Evolutionary conservation across 441 rosid species (phyloP).

Genomic region (Gossypium aridum): DNA sequence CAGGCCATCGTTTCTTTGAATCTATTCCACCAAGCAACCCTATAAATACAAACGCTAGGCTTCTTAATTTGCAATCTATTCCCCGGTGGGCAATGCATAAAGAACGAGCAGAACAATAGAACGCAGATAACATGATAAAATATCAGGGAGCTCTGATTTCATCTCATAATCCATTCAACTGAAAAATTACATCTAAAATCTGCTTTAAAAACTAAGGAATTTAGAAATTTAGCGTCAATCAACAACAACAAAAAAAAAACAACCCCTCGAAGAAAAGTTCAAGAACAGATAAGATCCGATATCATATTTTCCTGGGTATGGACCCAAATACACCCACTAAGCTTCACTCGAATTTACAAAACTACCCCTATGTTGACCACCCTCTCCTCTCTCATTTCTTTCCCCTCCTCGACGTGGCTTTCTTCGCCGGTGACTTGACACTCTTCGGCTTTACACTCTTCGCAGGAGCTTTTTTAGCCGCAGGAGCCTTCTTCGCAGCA

Average conservation of each 20-base stretch:
- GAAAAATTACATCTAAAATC: not conserved
- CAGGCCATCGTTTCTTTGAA: not conserved
- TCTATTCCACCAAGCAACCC: not conserved
- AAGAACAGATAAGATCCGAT: constrained; percentile 17
- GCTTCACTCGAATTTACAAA: constrained; percentile 32
- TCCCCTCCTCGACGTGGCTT: constrained; percentile 27
- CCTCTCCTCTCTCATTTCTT: constrained; percentile 23
- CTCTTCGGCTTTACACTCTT: constrained; percentile 11
- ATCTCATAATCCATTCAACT: not conserved
- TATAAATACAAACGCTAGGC: not conserved
- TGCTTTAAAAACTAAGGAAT: not conserved
- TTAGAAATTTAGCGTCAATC: not conserved
- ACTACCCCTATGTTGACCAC: constrained; percentile 29
- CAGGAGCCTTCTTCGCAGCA: constrained; percentile 31
- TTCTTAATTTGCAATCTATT: not conserved
- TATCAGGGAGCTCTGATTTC: not conserved
- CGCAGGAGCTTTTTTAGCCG: constrained; percentile 29
- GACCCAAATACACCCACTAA: constrained; percentile 22
- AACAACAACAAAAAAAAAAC: not conserved
- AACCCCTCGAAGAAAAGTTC: not conserved
- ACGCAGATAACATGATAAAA: not conserved
- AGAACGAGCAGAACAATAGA: not conserved
- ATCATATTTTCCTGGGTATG: constrained; percentile 15
- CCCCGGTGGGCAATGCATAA: not conserved
- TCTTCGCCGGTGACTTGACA: constrained; percentile 28